phyloP scores from a whole-genome alignment of 2,329 filamentous ascomycete species.

The Fusarium kyushuense region DNA sequence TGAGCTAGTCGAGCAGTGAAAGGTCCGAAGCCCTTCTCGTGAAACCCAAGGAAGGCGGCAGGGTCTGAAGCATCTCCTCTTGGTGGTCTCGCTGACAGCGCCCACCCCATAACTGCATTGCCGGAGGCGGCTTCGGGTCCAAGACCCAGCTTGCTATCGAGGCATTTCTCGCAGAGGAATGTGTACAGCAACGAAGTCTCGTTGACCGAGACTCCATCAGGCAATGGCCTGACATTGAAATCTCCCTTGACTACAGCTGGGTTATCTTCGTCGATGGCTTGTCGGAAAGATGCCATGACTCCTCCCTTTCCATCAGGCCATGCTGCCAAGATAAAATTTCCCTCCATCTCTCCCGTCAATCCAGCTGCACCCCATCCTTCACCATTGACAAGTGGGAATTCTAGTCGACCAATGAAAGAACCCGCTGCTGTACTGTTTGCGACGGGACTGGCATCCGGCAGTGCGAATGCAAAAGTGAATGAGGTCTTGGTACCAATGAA shows the following conservation, averaged over 20 bases:
- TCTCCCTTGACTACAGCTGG: background rate
- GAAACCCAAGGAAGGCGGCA: constrained; percentile 3
- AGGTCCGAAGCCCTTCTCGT: background rate
- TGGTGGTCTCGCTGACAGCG: background rate
- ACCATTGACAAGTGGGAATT: background rate
- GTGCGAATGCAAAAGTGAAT: background rate
- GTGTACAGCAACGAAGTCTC: constrained; percentile 3
- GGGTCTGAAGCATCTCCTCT: constrained; percentile 6
- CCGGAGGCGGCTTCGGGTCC: constrained; percentile 5
- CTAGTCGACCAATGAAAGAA: constrained; percentile 5
- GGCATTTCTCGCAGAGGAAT: constrained; percentile 15
- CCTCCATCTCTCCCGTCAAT: constrained; percentile 17
- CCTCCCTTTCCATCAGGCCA: constrained; percentile 22
- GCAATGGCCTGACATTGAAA: constrained; percentile 12
- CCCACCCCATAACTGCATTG: constrained; percentile 21
- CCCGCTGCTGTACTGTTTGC: background rate
- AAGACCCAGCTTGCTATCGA: constrained; percentile 1
- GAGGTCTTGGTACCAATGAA: background rate
- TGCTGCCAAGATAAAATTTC: constrained; percentile 10
- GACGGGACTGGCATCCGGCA: background rate
- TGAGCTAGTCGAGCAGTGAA: background rate
- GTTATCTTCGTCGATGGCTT: constrained; percentile 20
- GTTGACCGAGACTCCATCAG: constrained; percentile 14
- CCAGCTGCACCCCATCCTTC: constrained; percentile 23
- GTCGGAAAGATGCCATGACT: constrained; percentile 18